A percentile compares a stretch with the other conserved stretches of the same genome.
These are phyloP conservation scores for Rosa chinensis DNA, from an alignment of 306 rosid species.

Conservation along the genomic window DNA sequence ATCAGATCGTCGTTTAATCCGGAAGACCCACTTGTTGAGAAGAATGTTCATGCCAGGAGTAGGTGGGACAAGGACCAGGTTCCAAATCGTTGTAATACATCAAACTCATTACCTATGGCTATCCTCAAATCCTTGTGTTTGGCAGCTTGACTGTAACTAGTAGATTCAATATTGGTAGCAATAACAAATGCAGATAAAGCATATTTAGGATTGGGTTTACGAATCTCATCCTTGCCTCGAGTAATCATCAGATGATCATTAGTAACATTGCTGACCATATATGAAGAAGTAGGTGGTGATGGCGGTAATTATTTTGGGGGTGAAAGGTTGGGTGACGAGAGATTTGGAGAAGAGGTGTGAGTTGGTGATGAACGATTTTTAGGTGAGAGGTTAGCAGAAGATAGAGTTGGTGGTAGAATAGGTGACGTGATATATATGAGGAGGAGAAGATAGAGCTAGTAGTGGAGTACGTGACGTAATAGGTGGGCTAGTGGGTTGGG, in stretches of 20 bases:
- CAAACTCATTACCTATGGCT: neutral
- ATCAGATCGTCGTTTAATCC: too few species aligned
- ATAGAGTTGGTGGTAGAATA: too few species aligned
- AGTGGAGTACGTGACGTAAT: too few species aligned
- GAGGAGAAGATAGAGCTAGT: too few species aligned
- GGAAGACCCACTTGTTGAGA: neutral
- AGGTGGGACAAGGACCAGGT: neutral
- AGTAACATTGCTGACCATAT: neutral
- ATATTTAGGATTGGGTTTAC: neutral
- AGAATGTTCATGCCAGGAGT: neutral
- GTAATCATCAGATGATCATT: neutral
- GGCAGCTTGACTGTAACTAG: neutral
- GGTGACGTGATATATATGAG: too few species aligned
- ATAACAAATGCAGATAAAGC: neutral
- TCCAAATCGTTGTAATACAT: neutral
- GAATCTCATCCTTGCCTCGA: neutral
- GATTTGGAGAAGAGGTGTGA: too few species aligned
- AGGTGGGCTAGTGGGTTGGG: too few species aligned
- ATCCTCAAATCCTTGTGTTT: neutral
- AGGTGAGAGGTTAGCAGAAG: too few species aligned
- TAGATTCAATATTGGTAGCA: too few species aligned
- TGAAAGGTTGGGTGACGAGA: too few species aligned
- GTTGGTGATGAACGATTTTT: too few species aligned
- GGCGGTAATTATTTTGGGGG: too few species aligned
- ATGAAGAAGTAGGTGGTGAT: neutral